phyloP scores from a whole-genome alignment of 2,329 filamentous ascomycete species.

The Fusarium sp. region DNA sequence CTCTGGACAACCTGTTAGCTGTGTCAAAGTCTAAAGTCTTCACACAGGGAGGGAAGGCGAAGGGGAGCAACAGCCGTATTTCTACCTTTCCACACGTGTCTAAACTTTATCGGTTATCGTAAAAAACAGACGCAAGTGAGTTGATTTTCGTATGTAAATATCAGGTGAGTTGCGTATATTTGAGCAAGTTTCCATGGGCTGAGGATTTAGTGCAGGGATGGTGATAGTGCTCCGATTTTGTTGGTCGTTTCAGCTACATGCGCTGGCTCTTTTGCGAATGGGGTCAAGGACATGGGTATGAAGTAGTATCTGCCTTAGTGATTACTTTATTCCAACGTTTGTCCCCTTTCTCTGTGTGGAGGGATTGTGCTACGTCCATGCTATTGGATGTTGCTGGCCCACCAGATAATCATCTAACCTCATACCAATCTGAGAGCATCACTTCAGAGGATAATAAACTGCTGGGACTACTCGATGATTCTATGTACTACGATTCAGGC shows the following conservation, averaged over 20 bases:
- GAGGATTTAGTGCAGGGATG: constrained; percentile 19
- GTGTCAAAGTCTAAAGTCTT: constrained; percentile 17
- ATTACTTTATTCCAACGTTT: constrained; percentile 15
- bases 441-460: background rate
- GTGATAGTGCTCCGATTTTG: constrained; percentile 11
- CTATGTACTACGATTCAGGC: background rate
- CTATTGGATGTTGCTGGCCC: background rate
- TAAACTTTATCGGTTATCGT: background rate
- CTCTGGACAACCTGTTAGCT: background rate
- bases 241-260: background rate
- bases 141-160: constrained; percentile 1
- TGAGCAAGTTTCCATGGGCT: constrained; percentile 45
- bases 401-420: background rate
- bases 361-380: background rate
- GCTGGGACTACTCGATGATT: no score
- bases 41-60: background rate
- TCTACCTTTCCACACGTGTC: constrained; percentile 2
- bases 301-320: background rate
- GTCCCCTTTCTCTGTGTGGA: background rate
- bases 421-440: background rate
- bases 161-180: constrained; percentile 39
- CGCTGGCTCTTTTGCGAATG: background rate
- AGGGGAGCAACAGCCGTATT: constrained; percentile 8
- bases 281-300: background rate
- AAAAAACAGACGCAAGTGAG: background rate